Percentiles rank a stretch among this genome's conserved stretches.
Conservation (phyloP, 116 monocot genomes). For the Trichopus zeylanicus region DNA sequence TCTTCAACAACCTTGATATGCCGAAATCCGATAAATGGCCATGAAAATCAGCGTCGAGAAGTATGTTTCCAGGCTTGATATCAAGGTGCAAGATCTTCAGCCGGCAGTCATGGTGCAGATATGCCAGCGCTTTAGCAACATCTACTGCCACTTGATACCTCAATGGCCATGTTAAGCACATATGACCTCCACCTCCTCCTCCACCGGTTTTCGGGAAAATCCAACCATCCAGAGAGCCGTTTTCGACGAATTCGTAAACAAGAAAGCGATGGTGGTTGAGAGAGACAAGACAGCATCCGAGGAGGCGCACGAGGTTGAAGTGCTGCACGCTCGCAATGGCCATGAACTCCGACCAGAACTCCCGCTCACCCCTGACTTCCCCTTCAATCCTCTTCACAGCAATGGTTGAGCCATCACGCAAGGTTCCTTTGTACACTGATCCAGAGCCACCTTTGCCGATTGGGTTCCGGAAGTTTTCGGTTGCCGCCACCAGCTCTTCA, state of each 20-base stretch:
- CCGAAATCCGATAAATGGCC: constrained; percentile 7
- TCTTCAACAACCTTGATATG: constrained; percentile 5
- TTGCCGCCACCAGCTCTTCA: constrained; percentile 16
- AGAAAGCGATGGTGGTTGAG: constrained; percentile 3
- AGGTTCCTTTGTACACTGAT: constrained; percentile 24
- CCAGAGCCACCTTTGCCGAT: constrained; percentile 24
- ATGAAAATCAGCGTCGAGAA: neutral
- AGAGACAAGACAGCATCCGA: constrained; percentile 17
- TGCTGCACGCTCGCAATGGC: constrained; percentile 20
- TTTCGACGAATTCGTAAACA: constrained; percentile 18
- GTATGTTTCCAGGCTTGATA: constrained; percentile 9
- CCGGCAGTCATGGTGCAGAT: constrained; percentile 6
- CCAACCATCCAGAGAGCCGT: constrained; percentile 21
- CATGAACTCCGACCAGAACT: constrained; percentile 14
- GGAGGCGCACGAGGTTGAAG: constrained; percentile 17
- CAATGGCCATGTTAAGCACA: constrained; percentile 1
- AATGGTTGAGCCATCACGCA: constrained; percentile 14
- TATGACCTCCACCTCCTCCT: neutral
- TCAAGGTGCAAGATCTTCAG: constrained; percentile 2
- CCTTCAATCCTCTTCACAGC: constrained; percentile 26
- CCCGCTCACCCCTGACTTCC: constrained; percentile 6
- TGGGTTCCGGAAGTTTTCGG: constrained; percentile 9
- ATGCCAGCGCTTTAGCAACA: constrained; percentile 4
- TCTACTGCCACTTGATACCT: constrained; percentile 8
- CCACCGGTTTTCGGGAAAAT: constrained; percentile 7